A percentile compares a stretch with the other conserved stretches of the same genome.
These are phyloP conservation scores for Neurospora crassa DNA, from an alignment of 2,329 filamentous ascomycete genomes.

Conservation along the genomic window DNA sequence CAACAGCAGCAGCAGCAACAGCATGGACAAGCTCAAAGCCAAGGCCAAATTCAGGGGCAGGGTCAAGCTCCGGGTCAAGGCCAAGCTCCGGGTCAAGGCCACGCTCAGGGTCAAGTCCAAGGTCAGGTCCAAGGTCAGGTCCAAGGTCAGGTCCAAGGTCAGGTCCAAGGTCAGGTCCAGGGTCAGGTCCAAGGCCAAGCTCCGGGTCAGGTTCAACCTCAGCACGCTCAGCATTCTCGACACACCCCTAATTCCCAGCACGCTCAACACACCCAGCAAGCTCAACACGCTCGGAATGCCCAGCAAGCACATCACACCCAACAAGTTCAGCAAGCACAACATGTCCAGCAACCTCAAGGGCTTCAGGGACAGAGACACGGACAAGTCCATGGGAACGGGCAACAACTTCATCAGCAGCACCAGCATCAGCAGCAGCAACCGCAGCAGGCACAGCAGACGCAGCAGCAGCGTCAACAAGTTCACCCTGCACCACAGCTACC, in stretches of 20 bases:
- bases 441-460: conserved; percentile 17
- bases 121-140: background rate
- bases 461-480: conserved; percentile 1
- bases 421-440: conserved; percentile 10
- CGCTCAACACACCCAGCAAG: background rate
- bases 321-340: background rate
- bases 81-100: background rate
- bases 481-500: background rate
- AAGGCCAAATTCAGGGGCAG: background rate
- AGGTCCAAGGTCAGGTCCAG: background rate
- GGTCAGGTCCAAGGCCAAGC: background rate
- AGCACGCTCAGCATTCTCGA: background rate
- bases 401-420: conserved; percentile 6
- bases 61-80: background rate
- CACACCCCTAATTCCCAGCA: background rate
- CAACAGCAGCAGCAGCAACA: background rate
- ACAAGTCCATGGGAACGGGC: background rate
- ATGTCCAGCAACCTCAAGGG: background rate
- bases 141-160: background rate
- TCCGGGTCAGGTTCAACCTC: background rate
- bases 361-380: background rate
- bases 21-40: background rate
- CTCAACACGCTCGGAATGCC: background rate
- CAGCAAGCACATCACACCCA: background rate
- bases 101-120: background rate